Evolutionary conservation across 192 early-diverging fungal genomes (phyloP), one percentile per base, ranked within the genome.

Genomic region (Backusella luteola): DNA sequence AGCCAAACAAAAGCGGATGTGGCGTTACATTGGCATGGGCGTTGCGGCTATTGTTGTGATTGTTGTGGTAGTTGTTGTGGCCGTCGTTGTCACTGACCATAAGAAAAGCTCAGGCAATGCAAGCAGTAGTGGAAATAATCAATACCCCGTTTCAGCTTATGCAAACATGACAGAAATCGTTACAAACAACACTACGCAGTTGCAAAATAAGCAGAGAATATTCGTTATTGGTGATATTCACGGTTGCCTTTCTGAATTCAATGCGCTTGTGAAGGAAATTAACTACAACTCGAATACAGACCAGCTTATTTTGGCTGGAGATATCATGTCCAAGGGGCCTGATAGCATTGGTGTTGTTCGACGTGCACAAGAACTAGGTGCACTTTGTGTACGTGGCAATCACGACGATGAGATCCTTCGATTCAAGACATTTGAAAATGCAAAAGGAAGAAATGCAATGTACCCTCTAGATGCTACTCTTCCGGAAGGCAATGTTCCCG

Each of bases 171-270:
- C 75, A 8, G 52, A 52, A 29, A 15, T 79, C n/a, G n/a, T 46
- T 32, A 63, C 80, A 4, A 44, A 66, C 4, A 32, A 73, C 9
- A n/a, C 11, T 7, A 23, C 67, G 34, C 35, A 52, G 32, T 29
- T 67, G 34, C 70, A 44, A 9, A 71, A 42, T n/a, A 73, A 41
- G 26, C 23, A 19, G 19, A 81, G 91, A 6, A 80, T 91, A 53
- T 84, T 92, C 34, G 87, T 94, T 15, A 86, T 94, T 17, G 93
- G 93, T 6, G 93, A 94, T 68, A 84, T 93, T 39, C 93, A 94
- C 52, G 93, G 92, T 0, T 84, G 86, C 34, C 19, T 87, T 0
- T 66, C 84, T 5, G 90, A 91, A 77, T 80, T 94, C 23, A 77
- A 87, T 17, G 12, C 26, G 34, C 85, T 94, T 6, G 39, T 94